phyloP scores from a whole-genome alignment of 2,329 filamentous ascomycete species.

The Colletotrichum musae region DNA sequence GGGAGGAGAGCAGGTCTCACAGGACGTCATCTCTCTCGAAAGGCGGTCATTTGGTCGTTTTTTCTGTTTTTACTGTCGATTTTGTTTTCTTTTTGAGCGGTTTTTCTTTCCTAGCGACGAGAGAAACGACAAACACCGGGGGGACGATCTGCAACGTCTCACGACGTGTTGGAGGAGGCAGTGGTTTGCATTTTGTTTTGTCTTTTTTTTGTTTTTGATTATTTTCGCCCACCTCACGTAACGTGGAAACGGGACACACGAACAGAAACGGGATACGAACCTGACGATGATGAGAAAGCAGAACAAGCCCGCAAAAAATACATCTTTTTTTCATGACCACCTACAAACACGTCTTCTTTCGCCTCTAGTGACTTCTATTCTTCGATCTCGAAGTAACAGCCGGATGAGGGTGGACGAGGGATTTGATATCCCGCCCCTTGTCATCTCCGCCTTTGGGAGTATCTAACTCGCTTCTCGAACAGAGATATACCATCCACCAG shows the following conservation, averaged over 20 bases:
- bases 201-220: not conserved
- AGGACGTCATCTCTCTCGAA: slow-evolving; percentile 30
- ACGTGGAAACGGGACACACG: slow-evolving; percentile 34
- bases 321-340: not conserved
- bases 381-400: too few relatives aligned
- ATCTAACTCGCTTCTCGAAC: too few relatives aligned
- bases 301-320: slow-evolving; percentile 9
- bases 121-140: not conserved
- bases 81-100: slow-evolving; percentile 23
- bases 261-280: slow-evolving; percentile 38
- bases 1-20: slow-evolving; percentile 41
- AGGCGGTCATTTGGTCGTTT: slow-evolving; percentile 6
- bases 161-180: not conserved
- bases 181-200: not conserved
- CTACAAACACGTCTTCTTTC: too few relatives aligned
- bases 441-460: not conserved
- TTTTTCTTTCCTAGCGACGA: not conserved
- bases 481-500: too few relatives aligned
- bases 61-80: slow-evolving; percentile 43
- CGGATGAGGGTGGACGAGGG: not conserved
- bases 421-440: not conserved
- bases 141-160: not conserved
- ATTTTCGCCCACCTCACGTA: not conserved
- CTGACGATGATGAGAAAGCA: slow-evolving; percentile 26
- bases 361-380: not conserved